phyloP scores from a whole-genome alignment of 2,329 filamentous ascomycete species.

The Penicillium sumatraense region DNA sequence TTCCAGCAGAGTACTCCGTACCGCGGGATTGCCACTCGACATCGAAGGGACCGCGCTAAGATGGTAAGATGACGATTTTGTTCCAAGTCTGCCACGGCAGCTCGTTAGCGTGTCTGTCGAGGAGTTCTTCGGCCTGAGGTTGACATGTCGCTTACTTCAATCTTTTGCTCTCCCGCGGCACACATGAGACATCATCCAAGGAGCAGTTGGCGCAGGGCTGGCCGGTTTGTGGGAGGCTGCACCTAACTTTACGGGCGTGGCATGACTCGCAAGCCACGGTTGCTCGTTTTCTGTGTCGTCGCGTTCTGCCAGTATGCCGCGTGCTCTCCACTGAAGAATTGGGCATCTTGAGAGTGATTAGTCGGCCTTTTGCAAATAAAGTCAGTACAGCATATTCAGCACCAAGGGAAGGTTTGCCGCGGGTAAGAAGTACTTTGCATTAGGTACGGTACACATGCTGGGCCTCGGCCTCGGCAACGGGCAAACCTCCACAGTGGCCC shows the following conservation, averaged over 20 bases:
- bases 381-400: background rate
- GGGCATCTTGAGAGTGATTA: background rate
- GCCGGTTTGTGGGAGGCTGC: conserved; percentile 6
- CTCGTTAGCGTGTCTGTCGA: background rate
- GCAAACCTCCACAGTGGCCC: background rate
- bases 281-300: background rate
- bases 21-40: background rate
- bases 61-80: background rate
- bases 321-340: background rate
- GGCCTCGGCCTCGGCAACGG: background rate
- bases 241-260: conserved; percentile 9
- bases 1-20: background rate
- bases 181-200: background rate
- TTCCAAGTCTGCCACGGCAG: background rate
- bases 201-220: conserved; percentile 10
- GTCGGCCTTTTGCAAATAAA: background rate
- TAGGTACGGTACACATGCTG: background rate
- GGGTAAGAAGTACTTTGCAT: background rate
- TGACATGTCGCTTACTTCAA: background rate
- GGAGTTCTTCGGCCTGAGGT: background rate
- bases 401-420: background rate
- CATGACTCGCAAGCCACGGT: conserved; percentile 6
- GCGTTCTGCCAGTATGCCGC: background rate
- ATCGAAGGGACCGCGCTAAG: background rate
- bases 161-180: conserved; percentile 2